Evolutionary conservation across 164 flowering plant species (phyloP).

Genomic region (Aristolochia californica): DNA sequence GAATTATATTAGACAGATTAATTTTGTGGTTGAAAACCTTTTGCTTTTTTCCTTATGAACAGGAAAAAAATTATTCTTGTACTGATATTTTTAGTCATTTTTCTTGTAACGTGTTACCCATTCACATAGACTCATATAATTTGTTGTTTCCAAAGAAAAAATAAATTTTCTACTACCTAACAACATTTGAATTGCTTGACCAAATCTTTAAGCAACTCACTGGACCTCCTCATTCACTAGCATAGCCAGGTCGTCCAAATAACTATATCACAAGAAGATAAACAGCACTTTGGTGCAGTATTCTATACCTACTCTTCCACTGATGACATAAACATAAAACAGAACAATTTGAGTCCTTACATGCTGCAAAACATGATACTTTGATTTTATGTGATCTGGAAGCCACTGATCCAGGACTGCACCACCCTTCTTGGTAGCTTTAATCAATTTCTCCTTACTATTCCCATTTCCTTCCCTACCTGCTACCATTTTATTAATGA

Average conservation of each 20-base stretch:
- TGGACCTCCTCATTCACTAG: neutral
- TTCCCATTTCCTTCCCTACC: conserved; percentile 22
- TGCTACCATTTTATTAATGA: conserved; percentile 8
- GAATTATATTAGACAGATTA: too few species aligned
- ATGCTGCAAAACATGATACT: conserved; percentile 61
- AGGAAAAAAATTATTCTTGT: too few species aligned
- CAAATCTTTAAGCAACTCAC: neutral
- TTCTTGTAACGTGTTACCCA: too few species aligned
- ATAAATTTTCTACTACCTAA: neutral
- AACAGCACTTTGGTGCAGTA: neutral
- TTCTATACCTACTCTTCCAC: neutral
- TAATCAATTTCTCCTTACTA: conserved; percentile 31
- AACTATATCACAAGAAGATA: neutral
- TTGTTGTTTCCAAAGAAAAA: too few species aligned
- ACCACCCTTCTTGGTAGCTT: conserved; percentile 62
- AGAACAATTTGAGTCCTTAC: conserved; percentile 22
- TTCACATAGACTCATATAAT: too few species aligned
- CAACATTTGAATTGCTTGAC: neutral
- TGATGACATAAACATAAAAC: neutral
- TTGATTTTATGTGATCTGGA: conserved; percentile 62
- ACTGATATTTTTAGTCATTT: too few species aligned
- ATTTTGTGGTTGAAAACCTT: too few species aligned
- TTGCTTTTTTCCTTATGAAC: too few species aligned
- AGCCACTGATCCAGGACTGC: conserved; percentile 81
- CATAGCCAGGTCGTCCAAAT: neutral